These are phyloP conservation scores for Aspergillus wentii DNA, from an alignment of 495 filamentous ascomycete genomes.

Conservation along the genomic window DNA sequence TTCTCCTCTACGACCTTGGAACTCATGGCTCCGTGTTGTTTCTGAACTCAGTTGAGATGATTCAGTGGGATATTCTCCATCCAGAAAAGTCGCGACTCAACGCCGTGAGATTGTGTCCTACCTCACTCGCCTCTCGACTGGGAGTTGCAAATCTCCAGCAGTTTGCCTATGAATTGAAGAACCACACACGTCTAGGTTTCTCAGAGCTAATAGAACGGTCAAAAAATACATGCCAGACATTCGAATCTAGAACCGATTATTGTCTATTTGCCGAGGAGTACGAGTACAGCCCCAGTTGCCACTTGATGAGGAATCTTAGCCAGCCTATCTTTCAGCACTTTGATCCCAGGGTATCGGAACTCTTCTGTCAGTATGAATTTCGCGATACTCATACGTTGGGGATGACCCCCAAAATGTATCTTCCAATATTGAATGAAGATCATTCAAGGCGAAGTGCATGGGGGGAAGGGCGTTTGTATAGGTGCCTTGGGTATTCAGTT, in stretches of 20 bases:
- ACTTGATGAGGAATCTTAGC: not conserved
- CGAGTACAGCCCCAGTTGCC: conserved; percentile 5
- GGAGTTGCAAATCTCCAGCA: conserved; percentile 24
- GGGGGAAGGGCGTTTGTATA: conserved; percentile 47
- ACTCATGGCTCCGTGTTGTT: conserved; percentile 51
- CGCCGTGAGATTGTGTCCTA: conserved; percentile 32
- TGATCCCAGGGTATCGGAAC: conserved; percentile 33
- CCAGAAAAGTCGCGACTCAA: conserved; percentile 17
- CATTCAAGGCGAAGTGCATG: conserved; percentile 58
- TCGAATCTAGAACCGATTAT: conserved; percentile 22
- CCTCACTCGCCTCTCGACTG: conserved; percentile 31
- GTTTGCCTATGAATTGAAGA: conserved; percentile 32
- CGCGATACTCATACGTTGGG: conserved; percentile 8
- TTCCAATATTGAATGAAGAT: conserved; percentile 56
- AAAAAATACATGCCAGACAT: conserved; percentile 9
- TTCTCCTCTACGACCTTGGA: conserved; percentile 65
- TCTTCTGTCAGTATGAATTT: conserved; percentile 28
- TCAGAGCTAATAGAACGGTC: conserved; percentile 27
- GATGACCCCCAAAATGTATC: conserved; percentile 42
- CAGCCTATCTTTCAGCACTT: conserved; percentile 5
- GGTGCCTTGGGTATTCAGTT: conserved; percentile 56
- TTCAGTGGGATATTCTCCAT: conserved; percentile 11
- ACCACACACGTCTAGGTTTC: conserved; percentile 17
- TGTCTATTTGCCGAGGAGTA: conserved; percentile 42
- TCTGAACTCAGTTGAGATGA: conserved; percentile 43